Base-by-base conservation (phyloP, 306 rosid genomes). In the Ochetophila trinervis region DNA sequence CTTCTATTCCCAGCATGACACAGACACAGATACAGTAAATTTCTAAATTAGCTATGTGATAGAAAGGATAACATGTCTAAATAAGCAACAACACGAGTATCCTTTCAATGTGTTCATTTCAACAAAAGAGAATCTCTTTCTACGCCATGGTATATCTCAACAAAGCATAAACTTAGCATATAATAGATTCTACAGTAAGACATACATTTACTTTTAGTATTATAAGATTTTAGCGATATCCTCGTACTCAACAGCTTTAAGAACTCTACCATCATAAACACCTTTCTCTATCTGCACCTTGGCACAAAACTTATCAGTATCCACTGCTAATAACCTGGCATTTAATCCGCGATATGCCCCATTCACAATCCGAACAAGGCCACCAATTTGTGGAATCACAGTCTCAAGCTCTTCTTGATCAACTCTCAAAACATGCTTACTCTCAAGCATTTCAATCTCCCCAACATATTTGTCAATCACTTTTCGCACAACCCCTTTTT, bases 281-380 rank as follows among this genome's bases (percentile, higher is more conserved):
- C 98, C 97, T 81, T 89, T 93, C 84, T 93, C 93, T 52, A 93
- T 84, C 83, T 85, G 97, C 80, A 93, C 91, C 75, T 84, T 89
- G 0, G 95, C 94, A 11, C 91, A 87, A 81, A 87, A 87, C 67
- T 65, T 71, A 32, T 82, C 81, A 0, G 84, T 89, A 62, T 87
- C 89, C 56, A 89, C 93, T 0, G 84, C 89, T 73, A 93, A 54
- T 45, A 93, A 72, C 83, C 79, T 84, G 0, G 87, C 98, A 57
- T 49, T 72, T 3, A 87, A 90, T 56, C 98, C 94, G 4, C 97
- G 83, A 61, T 93, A 93, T 0, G 98, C 96, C 6, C 98, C 98
- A 18, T 93, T 93, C 23, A 89, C 93, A 48, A 93, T 80, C 83
- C 82, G 85, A n/a, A 93, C 93, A 22, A 85, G 84, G 11, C 93